Conservation (phyloP, 768 basidiomycete species). For the Boletales sp. region DNA sequence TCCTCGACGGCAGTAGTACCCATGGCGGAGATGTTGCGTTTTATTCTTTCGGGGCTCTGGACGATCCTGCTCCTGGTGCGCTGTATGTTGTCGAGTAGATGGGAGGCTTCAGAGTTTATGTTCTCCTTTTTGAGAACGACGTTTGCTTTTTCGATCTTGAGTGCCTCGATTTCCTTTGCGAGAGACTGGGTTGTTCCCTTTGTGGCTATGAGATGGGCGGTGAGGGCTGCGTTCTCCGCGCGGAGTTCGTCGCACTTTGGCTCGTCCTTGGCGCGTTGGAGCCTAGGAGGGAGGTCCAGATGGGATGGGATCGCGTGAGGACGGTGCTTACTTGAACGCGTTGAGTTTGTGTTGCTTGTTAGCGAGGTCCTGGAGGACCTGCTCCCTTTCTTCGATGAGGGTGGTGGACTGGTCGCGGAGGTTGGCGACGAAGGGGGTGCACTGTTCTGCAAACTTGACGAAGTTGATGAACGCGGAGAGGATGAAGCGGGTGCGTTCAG, state of each 20-base stretch:
- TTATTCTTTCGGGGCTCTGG: conserved; percentile 88
- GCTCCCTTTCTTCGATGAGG: conserved; percentile 60
- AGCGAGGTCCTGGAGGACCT: conserved; percentile 44
- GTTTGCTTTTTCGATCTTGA: conserved; percentile 67
- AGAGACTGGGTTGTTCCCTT: conserved; percentile 60
- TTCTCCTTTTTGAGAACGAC: conserved; percentile 67
- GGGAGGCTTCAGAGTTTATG: conserved; percentile 56
- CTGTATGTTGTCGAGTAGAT: conserved; percentile 55
- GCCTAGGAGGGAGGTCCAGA: conserved; percentile 34
- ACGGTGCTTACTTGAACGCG: conserved; percentile 49
- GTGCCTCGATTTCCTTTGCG: conserved; percentile 62
- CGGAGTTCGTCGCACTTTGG: conserved; percentile 60
- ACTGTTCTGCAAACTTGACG: conserved; percentile 83
- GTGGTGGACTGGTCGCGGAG: conserved; percentile 57
- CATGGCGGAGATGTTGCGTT: conserved; percentile 79
- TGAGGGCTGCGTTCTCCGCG: conserved; percentile 57
- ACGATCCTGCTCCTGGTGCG: conserved; percentile 76
- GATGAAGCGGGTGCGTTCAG: conserved; percentile 67
- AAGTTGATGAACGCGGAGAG: conserved; percentile 93
- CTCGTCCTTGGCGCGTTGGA: conserved; percentile 64
- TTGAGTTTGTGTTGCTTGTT: conserved; percentile 51
- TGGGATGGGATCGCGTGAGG: background rate
- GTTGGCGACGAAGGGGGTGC: conserved; percentile 55
- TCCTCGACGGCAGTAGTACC: conserved; percentile 62
- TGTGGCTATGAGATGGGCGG: conserved; percentile 63